Evolutionary conservation across 306 rosid species (phyloP).

Genomic region (Carpinus fangiana): DNA sequence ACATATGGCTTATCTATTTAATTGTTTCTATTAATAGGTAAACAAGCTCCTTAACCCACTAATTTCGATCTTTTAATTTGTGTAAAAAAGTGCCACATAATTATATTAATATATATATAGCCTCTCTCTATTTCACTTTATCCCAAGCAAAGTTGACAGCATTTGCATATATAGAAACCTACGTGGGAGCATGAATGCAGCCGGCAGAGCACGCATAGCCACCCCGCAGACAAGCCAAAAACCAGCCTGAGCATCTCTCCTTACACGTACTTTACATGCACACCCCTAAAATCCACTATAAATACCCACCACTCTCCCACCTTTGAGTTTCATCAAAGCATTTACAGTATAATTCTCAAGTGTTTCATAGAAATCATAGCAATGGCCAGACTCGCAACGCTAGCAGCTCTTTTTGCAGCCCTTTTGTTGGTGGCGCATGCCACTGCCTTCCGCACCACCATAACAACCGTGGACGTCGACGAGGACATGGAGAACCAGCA

Average conservation of each 20-base stretch:
- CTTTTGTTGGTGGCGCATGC: not conserved
- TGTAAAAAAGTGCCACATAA: too few species aligned
- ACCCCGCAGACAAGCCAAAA: not conserved
- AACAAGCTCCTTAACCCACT: too few species aligned
- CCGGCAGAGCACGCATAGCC: not conserved
- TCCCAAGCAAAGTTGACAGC: too few species aligned
- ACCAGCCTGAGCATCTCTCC: not conserved
- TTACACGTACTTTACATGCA: constrained; percentile 26
- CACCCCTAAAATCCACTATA: not conserved
- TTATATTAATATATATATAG: too few species aligned
- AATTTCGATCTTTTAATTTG: too few species aligned
- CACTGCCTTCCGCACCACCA: not conserved
- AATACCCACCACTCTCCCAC: not conserved
- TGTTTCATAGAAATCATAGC: not conserved
- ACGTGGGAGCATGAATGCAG: constrained; percentile 14
- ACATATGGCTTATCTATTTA: too few species aligned
- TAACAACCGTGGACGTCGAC: not conserved
- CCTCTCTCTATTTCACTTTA: too few species aligned
- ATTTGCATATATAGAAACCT: too few species aligned
- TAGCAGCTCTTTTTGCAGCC: not conserved
- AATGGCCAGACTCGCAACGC: not conserved
- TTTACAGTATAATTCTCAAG: not conserved
- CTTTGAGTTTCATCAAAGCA: not conserved
- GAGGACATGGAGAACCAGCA: not conserved
- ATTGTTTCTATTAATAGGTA: too few species aligned